Evolutionary conservation across 202 grass and related monocot genomes (phyloP), one percentile per base, ranked within the genome.

Genomic region (Panicum hallii): DNA sequence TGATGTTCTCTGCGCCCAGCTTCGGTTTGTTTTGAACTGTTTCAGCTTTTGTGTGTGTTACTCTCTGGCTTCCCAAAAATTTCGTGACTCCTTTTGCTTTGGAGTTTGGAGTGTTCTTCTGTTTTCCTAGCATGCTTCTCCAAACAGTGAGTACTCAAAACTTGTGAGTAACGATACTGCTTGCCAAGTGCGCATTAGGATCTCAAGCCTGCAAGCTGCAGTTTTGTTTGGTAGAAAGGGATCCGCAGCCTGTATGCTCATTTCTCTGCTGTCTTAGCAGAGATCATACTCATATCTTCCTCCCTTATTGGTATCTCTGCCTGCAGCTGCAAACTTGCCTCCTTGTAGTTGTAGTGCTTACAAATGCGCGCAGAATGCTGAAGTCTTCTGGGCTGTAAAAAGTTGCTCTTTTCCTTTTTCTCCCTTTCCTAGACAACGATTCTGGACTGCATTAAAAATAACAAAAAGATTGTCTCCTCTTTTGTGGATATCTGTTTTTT

Each of bases 281-380:
- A 41, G 75, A 79, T 47, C 5, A 36, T 22, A 22, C 60, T 36
- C 54, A 34, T n/a, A 36, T 17, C 57, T 72, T 77, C 60, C 49
- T 52, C n/a, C 19, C 10, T 26, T 38, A 4, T 15, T 57, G 7
- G 16, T 71, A 12, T 47, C 45, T 47, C 8, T 36, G 47, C 65
- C 55, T 72, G 55, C 20, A 82, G 50, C 68, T 74, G 58, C 57
- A 80, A 79, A 23, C 60, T 47, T 83, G 76, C 68, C 14, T 77
- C 19, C 64, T 30, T 58, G 3, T 26, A 75, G 9, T 36, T 34
- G 5, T 19, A 42, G 17, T 3, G 34, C 28, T 82, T 70, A 50
- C 63, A 76, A 47, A n/a, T 60, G 11, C 19, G 30, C 42, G 4
- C 48, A 46, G 78, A 45, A 54, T 78, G 36, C 13, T 70, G 20